Evolutionary conservation across 2,329 filamentous ascomycete genomes (phyloP).

Genomic region (Macrophomina pseudophaseolina): DNA sequence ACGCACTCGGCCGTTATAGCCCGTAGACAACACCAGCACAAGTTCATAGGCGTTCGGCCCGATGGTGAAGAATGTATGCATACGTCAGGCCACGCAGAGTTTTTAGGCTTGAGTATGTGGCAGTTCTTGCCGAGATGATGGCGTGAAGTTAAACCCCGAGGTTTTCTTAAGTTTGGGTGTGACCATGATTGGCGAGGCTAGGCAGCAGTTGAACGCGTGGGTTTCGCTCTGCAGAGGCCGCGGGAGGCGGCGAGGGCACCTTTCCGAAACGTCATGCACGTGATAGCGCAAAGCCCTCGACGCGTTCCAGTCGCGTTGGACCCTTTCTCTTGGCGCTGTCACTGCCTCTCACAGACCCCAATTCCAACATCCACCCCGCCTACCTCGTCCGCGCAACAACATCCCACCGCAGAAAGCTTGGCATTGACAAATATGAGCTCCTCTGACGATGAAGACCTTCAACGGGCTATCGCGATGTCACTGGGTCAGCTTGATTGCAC

Average conservation of each 20-base stretch:
- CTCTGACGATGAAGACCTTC: constrained; percentile 37
- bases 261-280: neutral
- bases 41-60: too few relatives aligned
- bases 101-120: too few relatives aligned
- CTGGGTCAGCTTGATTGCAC: constrained; percentile 22
- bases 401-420: neutral
- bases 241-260: neutral
- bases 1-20: too few relatives aligned
- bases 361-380: neutral
- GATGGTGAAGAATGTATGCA: too few relatives aligned
- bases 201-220: neutral
- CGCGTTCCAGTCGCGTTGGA: neutral
- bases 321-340: constrained; percentile 1
- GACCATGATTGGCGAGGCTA: neutral
- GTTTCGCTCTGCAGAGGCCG: neutral
- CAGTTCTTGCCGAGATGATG: neutral
- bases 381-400: neutral
- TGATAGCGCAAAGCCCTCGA: neutral
- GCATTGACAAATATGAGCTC: constrained; percentile 32
- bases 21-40: too few relatives aligned
- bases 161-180: neutral
- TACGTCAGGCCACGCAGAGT: too few relatives aligned
- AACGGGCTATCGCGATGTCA: constrained; percentile 37
- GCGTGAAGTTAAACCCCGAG: neutral
- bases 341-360: neutral